Conservation (phyloP, 345 rosid species). For the Excoecaria cochinchinensis region DNA sequence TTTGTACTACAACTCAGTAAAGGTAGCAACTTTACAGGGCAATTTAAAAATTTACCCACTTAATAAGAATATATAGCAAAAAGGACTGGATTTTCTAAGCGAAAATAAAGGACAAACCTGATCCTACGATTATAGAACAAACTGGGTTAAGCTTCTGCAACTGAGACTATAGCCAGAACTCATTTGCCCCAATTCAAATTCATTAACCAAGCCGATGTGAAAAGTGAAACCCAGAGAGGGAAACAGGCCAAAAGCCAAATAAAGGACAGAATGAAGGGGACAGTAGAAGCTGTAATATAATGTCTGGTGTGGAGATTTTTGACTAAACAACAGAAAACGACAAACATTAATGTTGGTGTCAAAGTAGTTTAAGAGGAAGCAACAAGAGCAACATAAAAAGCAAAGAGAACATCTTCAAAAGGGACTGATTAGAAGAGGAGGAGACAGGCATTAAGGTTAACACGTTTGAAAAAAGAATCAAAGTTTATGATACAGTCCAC, state of each 20-base stretch:
- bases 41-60: background rate
- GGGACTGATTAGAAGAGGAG: background rate
- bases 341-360: background rate
- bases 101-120: slow-evolving; percentile 26
- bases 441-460: background rate
- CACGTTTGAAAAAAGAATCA: background rate
- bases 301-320: background rate
- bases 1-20: background rate
- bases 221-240: slow-evolving; percentile 20
- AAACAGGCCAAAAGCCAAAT: slow-evolving; percentile 1
- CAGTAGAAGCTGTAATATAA: background rate
- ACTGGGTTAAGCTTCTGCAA: background rate
- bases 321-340: slow-evolving; percentile 20
- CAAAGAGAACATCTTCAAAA: background rate
- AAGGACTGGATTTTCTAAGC: slow-evolving; percentile 4
- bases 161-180: slow-evolving; percentile 19
- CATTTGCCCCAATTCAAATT: slow-evolving; percentile 10
- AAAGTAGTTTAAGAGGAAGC: background rate
- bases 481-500: background rate
- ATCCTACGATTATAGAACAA: background rate
- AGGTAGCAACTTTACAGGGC: slow-evolving; percentile 3
- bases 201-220: slow-evolving; percentile 10
- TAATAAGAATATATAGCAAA: background rate
- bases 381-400: background rate
- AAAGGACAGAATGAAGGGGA: slow-evolving; percentile 5